phyloP scores from a whole-genome alignment of 106 monocot species.

The Phalaenopsis aphrodite region DNA sequence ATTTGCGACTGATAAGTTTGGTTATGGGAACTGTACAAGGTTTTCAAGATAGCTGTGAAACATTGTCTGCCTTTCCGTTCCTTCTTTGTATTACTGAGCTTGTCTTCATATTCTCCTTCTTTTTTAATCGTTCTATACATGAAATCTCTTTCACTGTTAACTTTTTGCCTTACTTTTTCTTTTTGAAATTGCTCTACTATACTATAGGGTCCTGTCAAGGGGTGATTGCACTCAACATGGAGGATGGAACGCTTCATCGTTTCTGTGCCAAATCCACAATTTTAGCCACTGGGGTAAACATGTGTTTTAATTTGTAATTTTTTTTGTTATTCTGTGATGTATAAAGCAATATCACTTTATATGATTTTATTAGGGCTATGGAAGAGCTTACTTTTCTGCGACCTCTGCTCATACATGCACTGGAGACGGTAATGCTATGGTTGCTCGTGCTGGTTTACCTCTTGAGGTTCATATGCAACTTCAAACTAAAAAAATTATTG shows the following conservation, averaged over 20 bases:
- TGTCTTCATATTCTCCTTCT: neutral
- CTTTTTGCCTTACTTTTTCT: neutral
- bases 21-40: neutral
- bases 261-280: conserved; percentile 64
- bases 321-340: neutral
- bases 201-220: conserved; percentile 54
- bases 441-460: conserved; percentile 92
- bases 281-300: conserved; percentile 63
- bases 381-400: conserved; percentile 93
- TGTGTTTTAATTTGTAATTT: neutral
- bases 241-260: conserved; percentile 80
- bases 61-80: neutral
- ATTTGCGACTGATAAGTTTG: neutral
- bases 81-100: neutral
- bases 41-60: neutral
- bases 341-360: neutral
- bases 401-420: conserved; percentile 99
- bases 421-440: conserved; percentile 98
- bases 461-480: conserved; percentile 52
- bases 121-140: neutral
- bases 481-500: neutral
- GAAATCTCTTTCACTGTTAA: neutral
- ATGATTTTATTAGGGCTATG: conserved; percentile 62
- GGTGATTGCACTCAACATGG: conserved; percentile 83
- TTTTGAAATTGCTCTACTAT: neutral